Evolutionary conservation across 345 rosid genomes (phyloP), one percentile per base, ranked within the genome.

Genomic region (Populus nigra): DNA sequence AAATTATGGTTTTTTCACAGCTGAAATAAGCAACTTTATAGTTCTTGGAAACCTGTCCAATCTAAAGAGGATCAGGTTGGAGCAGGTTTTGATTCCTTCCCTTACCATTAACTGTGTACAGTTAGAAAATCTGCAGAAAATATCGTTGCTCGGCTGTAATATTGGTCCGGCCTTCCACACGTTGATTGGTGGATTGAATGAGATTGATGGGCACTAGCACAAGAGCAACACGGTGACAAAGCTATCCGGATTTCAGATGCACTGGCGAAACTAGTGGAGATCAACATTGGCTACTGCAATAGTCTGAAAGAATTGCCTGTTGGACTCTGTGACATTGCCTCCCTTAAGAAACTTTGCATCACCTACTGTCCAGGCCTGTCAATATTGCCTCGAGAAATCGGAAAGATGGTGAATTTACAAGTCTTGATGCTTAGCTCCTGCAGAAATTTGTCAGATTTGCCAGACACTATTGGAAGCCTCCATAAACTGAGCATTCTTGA

Each of bases 311-410:
- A 69, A 38, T 18, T 77, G 15, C 79, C 79, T 27, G 62, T 53
- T 20, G 79, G 43, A 4, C 25, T 77, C 55, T 77, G 73, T 27
- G 20, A 77, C 11, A 27, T 70, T 3, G 36, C 22, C 36, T 23
- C 55, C 57, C 55, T 77, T 22, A 77, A 69, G 68, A 77, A 39
- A 55, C 79, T 77, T 20, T 57, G 68, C 50, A 69, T 77, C 69
- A 77, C 79, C n/a, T 36, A 69, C 18, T 77, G 74, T 43, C 73
- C 38, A 39, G 59, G 41, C 29, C 33, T 69, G 22, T 35, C 57
- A 27, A 35, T 55, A n/a, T 13, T 77, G 45, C 79, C 73, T 12
- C 10, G 16, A 18, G 68, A 77, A 39, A 69, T 77, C 9, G 50
- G 67, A 8, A 20, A 41, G 73, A 12, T 77, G 68, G 55, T 53